Percentiles rank a stretch among this genome's conserved stretches.
Conservation (phyloP, 2,329 filamentous ascomycete species). For the Penicillium sp. region DNA sequence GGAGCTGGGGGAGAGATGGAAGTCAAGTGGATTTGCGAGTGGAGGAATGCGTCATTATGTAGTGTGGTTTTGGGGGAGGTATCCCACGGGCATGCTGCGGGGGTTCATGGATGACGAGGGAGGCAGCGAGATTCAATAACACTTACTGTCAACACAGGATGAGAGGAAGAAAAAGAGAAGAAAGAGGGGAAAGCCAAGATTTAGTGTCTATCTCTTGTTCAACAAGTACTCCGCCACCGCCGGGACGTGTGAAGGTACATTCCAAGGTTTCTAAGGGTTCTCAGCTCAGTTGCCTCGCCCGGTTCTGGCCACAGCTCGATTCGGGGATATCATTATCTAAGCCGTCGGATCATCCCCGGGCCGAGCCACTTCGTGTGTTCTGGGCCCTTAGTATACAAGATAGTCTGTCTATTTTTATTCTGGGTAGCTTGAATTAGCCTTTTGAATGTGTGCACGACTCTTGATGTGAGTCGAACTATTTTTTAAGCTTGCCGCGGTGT, state of each 20-base stretch:
- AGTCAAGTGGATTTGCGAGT: conserved; percentile 22
- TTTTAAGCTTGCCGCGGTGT: neutral
- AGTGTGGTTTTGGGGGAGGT: conserved; percentile 21
- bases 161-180: conserved; percentile 8
- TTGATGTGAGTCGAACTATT: neutral
- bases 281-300: neutral
- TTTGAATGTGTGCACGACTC: conserved; percentile 6
- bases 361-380: conserved; percentile 2
- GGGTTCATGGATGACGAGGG: neutral
- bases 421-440: conserved; percentile 9
- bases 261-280: conserved; percentile 4
- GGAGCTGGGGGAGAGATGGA: conserved; percentile 19
- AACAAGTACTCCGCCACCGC: conserved; percentile 26
- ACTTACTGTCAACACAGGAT: conserved; percentile 2
- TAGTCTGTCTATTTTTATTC: neutral
- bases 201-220: neutral
- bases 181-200: conserved; percentile 7
- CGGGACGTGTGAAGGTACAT: conserved; percentile 20
- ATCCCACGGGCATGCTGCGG: conserved; percentile 4
- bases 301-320: conserved; percentile 14
- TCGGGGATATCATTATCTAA: conserved; percentile 11
- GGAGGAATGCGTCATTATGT: conserved; percentile 39
- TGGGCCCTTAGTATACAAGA: neutral
- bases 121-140: neutral
- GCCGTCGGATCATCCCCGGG: conserved; percentile 14